A percentile compares a stretch with the other conserved stretches of the same genome.
phyloP scores from a whole-genome alignment of 352 stramenopile genomes.

The Pythium brachiatum region DNA sequence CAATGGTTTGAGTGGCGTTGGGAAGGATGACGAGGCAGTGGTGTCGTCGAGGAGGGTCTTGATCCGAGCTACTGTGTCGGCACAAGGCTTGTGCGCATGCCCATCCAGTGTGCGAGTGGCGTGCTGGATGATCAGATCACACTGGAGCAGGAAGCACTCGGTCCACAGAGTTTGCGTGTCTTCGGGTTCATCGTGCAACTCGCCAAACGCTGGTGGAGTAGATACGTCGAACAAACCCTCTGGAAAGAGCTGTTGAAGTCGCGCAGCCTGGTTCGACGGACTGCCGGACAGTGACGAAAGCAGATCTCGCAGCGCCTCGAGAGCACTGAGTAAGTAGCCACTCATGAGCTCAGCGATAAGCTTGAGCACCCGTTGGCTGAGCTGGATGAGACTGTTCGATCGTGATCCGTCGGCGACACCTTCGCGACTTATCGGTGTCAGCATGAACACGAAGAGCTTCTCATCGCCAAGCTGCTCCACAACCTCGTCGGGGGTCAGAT shows the following conservation, averaged over 20 bases:
- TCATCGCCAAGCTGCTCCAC: conserved; percentile 40
- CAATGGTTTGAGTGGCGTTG: neutral
- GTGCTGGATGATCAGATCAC: conserved; percentile 24
- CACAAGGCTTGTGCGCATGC: neutral
- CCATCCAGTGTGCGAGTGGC: conserved; percentile 12
- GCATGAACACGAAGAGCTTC: conserved; percentile 7
- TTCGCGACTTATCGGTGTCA: neutral
- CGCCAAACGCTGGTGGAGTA: conserved; percentile 36
- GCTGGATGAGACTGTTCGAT: conserved; percentile 9
- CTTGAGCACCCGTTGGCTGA: conserved; percentile 39
- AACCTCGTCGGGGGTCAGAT: conserved; percentile 27
- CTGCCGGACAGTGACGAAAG: neutral
- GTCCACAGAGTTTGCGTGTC: conserved; percentile 45
- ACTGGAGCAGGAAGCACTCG: conserved; percentile 46
- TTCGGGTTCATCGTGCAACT: conserved; percentile 43
- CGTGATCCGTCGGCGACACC: neutral
- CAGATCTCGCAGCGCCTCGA: conserved; percentile 32
- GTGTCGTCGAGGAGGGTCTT: neutral
- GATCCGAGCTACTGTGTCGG: neutral
- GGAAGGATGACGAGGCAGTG: neutral
- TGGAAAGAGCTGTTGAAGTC: conserved; percentile 37
- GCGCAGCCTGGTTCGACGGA: neutral
- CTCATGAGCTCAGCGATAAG: conserved; percentile 50
- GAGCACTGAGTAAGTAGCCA: conserved; percentile 48
- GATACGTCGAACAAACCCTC: conserved; percentile 30